These are phyloP conservation scores for Tieghemiomyces parasiticus DNA, from an alignment of 192 early-diverging fungal species.

Conservation along the genomic window DNA sequence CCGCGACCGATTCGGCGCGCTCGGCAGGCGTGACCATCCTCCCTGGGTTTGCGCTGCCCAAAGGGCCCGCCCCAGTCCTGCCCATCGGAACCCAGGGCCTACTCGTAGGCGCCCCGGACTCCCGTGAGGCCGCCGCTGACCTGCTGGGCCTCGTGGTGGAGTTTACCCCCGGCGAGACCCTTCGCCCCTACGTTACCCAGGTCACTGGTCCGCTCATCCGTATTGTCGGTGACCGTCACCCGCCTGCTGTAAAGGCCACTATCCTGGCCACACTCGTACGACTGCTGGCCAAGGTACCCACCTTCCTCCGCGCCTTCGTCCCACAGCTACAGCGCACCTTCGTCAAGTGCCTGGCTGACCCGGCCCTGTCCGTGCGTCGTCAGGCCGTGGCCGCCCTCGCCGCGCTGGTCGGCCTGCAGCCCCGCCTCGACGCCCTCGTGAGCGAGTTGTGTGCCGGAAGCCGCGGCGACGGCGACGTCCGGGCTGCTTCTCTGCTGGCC, in stretches of 20 bases:
- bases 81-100: conserved; percentile 90
- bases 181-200: conserved; percentile 83
- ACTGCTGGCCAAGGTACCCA: conserved; percentile 69
- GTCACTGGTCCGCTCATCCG: conserved; percentile 97
- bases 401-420: conserved; percentile 52
- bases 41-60: conserved; percentile 80
- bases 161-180: conserved; percentile 38
- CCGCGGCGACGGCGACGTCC: conserved; percentile 39
- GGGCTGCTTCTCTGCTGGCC: conserved; percentile 55
- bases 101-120: conserved; percentile 69
- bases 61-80: conserved; percentile 80
- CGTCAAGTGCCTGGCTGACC: conserved; percentile 72
- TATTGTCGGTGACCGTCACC: conserved; percentile 89
- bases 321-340: conserved; percentile 98
- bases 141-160: conserved; percentile 66
- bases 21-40: conserved; percentile 26
- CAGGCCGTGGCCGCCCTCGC: conserved; percentile 66
- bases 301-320: conserved; percentile 88
- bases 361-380: conserved; percentile 56
- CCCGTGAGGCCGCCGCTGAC: conserved; percentile 71
- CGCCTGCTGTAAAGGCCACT: conserved; percentile 80
- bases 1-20: conserved; percentile 31
- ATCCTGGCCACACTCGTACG: conserved; percentile 75
- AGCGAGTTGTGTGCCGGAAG: conserved; percentile 54
- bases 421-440: conserved; percentile 64